phyloP scores from a whole-genome alignment of 2,329 filamentous ascomycete species.

The Botryotinia narcissicola region DNA sequence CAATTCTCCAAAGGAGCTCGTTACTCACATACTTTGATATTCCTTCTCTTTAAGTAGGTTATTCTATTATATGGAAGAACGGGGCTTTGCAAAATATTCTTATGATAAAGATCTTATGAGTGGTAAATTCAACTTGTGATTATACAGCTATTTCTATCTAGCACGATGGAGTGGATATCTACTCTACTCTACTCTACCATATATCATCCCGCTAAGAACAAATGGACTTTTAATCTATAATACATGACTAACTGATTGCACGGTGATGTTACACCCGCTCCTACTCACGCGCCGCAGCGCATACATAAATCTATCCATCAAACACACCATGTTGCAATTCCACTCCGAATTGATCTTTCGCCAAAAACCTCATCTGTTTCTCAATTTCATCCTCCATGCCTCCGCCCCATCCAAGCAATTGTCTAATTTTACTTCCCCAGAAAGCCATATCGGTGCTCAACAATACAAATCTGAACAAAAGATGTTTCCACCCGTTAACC shows the following conservation, averaged over 20 bases:
- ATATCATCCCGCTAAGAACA: neutral
- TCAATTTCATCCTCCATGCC: slow-evolving; percentile 97
- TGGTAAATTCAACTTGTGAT: neutral
- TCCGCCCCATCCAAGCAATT: slow-evolving; percentile 71
- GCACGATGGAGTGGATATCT: neutral
- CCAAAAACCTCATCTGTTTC: slow-evolving; percentile 79
- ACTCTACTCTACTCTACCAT: neutral
- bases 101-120: too few relatives aligned
- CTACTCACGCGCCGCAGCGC: neutral
- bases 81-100: too few relatives aligned
- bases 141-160: neutral
- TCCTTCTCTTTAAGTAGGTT: too few relatives aligned
- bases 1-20: too few relatives aligned
- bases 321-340: slow-evolving; percentile 88
- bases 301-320: slow-evolving; percentile 59
- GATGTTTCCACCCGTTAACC: slow-evolving; percentile 69
- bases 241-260: neutral
- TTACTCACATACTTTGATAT: too few relatives aligned
- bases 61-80: too few relatives aligned
- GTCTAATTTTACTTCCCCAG: slow-evolving; percentile 74
- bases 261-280: neutral
- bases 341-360: slow-evolving; percentile 79
- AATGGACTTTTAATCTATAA: neutral
- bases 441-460: slow-evolving; percentile 77
- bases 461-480: slow-evolving; percentile 79